phyloP scores from a whole-genome alignment of 2,329 filamentous ascomycete species.

The Tolypocladium amazonense region DNA sequence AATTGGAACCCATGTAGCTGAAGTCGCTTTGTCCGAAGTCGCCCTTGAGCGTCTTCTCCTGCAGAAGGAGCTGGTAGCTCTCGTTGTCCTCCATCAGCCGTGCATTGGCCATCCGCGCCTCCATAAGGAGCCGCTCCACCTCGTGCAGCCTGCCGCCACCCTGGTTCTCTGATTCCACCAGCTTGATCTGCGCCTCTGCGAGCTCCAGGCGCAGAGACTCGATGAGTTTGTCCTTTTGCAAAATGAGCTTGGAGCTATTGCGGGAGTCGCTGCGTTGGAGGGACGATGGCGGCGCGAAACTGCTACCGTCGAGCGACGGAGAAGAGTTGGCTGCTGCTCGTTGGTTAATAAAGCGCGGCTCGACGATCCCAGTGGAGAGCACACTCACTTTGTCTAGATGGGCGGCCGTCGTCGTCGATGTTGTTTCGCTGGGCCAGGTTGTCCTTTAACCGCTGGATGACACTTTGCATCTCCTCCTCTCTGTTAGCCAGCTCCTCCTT shows the following conservation, averaged over 20 bases:
- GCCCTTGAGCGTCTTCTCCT: conserved; percentile 90
- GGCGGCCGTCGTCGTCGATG: conserved; percentile 44
- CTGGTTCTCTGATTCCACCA: conserved; percentile 88
- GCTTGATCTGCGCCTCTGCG: conserved; percentile 89
- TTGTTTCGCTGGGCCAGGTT: conserved; percentile 65
- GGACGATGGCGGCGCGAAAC: conserved; percentile 79
- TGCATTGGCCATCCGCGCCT: conserved; percentile 91
- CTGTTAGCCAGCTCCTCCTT: conserved; percentile 77
- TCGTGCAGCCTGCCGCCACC: conserved; percentile 80
- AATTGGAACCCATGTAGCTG: conserved; percentile 50
- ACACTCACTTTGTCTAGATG: conserved; percentile 46
- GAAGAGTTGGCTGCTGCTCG: conserved; percentile 39
- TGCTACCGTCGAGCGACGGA: conserved; percentile 60
- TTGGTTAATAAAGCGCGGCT: conserved; percentile 8
- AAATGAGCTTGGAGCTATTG: conserved; percentile 78
- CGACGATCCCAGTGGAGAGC: background rate
- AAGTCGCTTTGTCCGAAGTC: conserved; percentile 81
- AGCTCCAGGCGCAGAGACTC: conserved; percentile 85
- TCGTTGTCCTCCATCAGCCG: conserved; percentile 97
- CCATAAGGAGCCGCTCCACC: conserved; percentile 81
- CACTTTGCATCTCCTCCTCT: conserved; percentile 82
- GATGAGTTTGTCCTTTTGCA: conserved; percentile 95
- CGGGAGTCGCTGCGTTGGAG: conserved; percentile 80
- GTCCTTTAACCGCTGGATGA: conserved; percentile 89
- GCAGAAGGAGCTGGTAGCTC: conserved; percentile 89